Percentiles rank a stretch among this genome's conserved stretches.
Conservation (phyloP, 108 stramenopile genomes). For the Cyclotella cryptica region DNA sequence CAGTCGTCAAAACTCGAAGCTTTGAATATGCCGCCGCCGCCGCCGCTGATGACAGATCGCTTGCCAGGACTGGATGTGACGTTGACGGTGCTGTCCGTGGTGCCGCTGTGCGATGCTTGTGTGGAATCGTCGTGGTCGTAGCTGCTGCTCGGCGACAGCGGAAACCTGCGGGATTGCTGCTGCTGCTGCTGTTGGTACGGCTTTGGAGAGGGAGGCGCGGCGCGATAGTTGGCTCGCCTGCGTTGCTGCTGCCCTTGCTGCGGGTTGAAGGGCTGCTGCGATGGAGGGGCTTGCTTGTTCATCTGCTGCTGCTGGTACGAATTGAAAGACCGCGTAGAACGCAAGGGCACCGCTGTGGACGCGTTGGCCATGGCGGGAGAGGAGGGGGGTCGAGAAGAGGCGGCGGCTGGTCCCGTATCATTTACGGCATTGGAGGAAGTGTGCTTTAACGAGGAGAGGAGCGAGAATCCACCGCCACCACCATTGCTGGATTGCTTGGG, state of each 20-base stretch:
- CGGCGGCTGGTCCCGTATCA: background rate
- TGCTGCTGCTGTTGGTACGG: background rate
- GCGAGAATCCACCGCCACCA: constrained; percentile 25
- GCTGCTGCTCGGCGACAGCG: background rate
- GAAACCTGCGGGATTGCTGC: background rate
- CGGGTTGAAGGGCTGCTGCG: constrained; percentile 5
- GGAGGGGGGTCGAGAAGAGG: constrained; percentile 11
- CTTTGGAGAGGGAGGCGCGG: background rate
- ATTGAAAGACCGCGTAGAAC: constrained; percentile 8
- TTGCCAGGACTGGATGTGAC: constrained; percentile 2
- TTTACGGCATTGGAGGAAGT: background rate
- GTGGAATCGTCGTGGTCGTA: constrained; percentile 11
- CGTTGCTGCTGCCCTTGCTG: constrained; percentile 25
- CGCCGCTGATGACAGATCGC: constrained; percentile 2
- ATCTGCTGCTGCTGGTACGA: constrained; percentile 1
- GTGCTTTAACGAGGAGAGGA: constrained; percentile 24
- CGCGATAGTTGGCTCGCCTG: constrained; percentile 16
- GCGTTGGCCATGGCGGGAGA: background rate
- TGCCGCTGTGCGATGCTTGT: constrained; percentile 2
- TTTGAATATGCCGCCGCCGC: constrained; percentile 16
- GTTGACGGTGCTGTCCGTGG: constrained; percentile 16
- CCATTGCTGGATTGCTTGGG: constrained; percentile 2
- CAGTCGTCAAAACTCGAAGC: constrained; percentile 40
- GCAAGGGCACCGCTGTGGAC: background rate
- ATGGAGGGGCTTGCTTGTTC: background rate